phyloP scores from a whole-genome alignment of 495 filamentous ascomycete genomes.

The Hypoxylon fuscum region DNA sequence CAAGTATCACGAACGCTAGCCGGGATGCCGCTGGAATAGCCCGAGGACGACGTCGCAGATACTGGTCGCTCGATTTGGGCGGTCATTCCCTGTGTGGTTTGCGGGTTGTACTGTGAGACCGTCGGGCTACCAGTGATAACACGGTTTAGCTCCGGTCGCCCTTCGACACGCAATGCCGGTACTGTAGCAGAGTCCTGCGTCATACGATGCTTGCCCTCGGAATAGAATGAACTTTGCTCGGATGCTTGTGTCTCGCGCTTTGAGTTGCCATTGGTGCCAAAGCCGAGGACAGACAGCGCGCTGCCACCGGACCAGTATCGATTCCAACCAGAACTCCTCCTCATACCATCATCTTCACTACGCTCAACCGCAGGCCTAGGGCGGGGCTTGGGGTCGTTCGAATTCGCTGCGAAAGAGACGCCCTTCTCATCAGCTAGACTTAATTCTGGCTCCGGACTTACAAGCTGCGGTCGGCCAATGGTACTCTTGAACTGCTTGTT shows the following conservation, averaged over 20 bases:
- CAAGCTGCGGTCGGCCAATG: constrained; percentile 62
- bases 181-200: constrained; percentile 64
- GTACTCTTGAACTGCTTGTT: constrained; percentile 62
- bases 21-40: constrained; percentile 67
- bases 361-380: constrained; percentile 37
- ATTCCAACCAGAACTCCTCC: constrained; percentile 68
- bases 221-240: constrained; percentile 63
- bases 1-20: constrained; percentile 62
- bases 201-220: constrained; percentile 57
- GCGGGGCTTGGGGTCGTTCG: constrained; percentile 48
- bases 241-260: constrained; percentile 56
- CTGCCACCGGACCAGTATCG: constrained; percentile 68
- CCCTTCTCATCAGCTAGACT: constrained; percentile 50
- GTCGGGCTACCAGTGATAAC: constrained; percentile 75
- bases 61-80: constrained; percentile 70
- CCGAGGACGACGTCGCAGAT: constrained; percentile 58
- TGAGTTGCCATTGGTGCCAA: constrained; percentile 49
- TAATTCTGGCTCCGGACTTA: constrained; percentile 36
- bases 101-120: constrained; percentile 60
- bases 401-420: constrained; percentile 51
- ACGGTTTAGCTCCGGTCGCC: constrained; percentile 61
- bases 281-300: constrained; percentile 60
- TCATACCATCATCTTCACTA: constrained; percentile 41
- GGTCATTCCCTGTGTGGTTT: constrained; percentile 65
- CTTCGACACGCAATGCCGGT: constrained; percentile 60